Evolutionary conservation across 305 asterid species (phyloP), one percentile per base, ranked within the genome.

Genomic region (Fraxinus paxiana): DNA sequence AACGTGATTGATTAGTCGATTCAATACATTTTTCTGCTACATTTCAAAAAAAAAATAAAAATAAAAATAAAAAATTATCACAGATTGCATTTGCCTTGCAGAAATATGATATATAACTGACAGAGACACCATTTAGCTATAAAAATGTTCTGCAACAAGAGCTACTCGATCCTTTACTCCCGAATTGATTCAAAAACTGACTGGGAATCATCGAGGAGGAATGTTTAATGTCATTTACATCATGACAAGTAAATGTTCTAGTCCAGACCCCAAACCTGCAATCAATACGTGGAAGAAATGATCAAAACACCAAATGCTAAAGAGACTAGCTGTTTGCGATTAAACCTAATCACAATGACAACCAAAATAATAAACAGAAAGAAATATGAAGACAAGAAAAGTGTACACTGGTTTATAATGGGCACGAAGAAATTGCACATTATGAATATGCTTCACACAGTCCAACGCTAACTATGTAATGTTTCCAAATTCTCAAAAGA

Each of bases 251-350:
- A 31, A 31, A 15, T 31, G 13, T 65, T 70, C 75, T 78, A 91
- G 9, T 89, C 90, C 88, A 91, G 85, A 78, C 82, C 81, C 95
- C 94, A 90, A 77, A 83, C 90, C 95, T 92, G 91, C 81, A 81
- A 77, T 26, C 0, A 78, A 2, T 12, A 33, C 17, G 56, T 24
- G 46, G 65, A 17, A 8, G 4, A 41, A 26, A 71, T 71, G 10
- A 48, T 38, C 13, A 73, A 33, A 56, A 43, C n/a, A 37, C 8
- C 54, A 51, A 18, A 46, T 37, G n/a, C 26, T 30, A 17, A 67
- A 37, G 48, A 74, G 22, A 2, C 24, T 10, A 15, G 34, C 72
- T 20, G 18, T 24, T 24, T 63, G 17, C 0, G 31, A 63, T 63
- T 22, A 10, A 26, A n/a, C 34, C 35, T 63, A 63, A 63, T 63